phyloP scores from a whole-genome alignment of 257 asterid genomes.

The Mitragyna speciosa region DNA sequence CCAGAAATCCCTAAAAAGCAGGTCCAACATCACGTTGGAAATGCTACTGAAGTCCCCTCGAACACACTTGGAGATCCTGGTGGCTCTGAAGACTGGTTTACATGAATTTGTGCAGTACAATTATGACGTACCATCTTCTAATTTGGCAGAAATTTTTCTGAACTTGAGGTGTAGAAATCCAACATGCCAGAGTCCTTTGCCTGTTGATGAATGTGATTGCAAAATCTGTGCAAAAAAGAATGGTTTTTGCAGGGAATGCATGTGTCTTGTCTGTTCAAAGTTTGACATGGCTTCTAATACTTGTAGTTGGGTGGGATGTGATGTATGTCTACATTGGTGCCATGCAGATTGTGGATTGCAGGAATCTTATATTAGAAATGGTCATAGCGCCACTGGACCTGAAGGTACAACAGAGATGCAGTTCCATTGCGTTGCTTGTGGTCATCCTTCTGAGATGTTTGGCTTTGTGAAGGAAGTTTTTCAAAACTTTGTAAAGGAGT shows the following conservation, averaged over 20 bases:
- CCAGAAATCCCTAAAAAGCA: conserved; percentile 68
- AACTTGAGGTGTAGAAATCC: conserved; percentile 77
- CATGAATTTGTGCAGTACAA: conserved; percentile 60
- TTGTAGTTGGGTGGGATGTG: conserved; percentile 99
- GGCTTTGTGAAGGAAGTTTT: conserved; percentile 97
- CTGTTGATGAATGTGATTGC: conserved; percentile 93
- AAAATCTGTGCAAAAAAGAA: conserved; percentile 62
- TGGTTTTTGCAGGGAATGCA: conserved; percentile 93
- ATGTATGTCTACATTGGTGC: conserved; percentile 97
- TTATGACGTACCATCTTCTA: conserved; percentile 51
- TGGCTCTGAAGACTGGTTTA: conserved; percentile 78
- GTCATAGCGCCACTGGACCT: conserved; percentile 61
- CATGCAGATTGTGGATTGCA: conserved; percentile 94
- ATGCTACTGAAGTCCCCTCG: conserved; percentile 58
- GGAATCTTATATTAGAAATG: conserved; percentile 77
- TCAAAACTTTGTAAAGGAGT: conserved; percentile 73
- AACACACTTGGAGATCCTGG: conserved; percentile 76
- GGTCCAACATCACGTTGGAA: conserved; percentile 63
- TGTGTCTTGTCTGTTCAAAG: conserved; percentile 96
- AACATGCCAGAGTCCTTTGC: conserved; percentile 68
- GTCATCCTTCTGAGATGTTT: conserved; percentile 97
- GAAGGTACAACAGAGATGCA: conserved; percentile 85
- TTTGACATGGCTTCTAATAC: conserved; percentile 93
- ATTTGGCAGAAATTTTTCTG: conserved; percentile 76
- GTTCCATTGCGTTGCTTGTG: conserved; percentile 94